A percentile compares a stretch with the other conserved stretches of the same genome.
Conservation (phyloP, 2,329 filamentous ascomycete species). For the Corinectria fuckeliana region DNA sequence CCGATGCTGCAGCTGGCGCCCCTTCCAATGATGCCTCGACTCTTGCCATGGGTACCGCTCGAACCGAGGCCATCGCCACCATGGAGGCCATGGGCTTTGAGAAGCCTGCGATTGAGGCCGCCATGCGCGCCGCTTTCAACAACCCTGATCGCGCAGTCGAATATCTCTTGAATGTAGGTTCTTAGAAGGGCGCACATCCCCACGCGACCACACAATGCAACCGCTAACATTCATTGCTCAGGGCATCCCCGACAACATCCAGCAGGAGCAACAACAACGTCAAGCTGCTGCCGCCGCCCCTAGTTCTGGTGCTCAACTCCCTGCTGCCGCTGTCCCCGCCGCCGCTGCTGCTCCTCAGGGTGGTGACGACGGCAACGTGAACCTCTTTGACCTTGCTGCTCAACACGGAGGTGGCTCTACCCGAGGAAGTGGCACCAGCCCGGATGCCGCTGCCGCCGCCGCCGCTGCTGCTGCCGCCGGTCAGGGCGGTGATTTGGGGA, state of each 20-base stretch:
- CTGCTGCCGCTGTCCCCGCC: constrained; percentile 49
- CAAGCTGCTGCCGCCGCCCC: constrained; percentile 44
- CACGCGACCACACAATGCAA: not conserved
- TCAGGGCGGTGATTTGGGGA: constrained; percentile 67
- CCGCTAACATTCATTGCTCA: constrained; percentile 44
- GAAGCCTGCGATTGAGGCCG: constrained; percentile 84
- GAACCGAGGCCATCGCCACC: constrained; percentile 81
- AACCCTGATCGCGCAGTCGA: constrained; percentile 98
- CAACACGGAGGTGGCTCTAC: constrained; percentile 65
- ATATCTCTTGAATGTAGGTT: constrained; percentile 83
- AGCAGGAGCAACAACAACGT: constrained; percentile 69
- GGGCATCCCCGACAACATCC: constrained; percentile 89
- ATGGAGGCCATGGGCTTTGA: constrained; percentile 99
- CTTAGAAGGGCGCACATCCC: not conserved
- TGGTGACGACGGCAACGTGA: constrained; percentile 74
- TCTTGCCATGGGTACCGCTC: constrained; percentile 84
- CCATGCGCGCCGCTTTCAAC: constrained; percentile 95
- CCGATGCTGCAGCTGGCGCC: constrained; percentile 48
- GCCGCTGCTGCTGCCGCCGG: constrained; percentile 57
- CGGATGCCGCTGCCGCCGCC: constrained; percentile 49
- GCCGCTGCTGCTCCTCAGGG: constrained; percentile 48
- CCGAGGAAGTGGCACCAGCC: constrained; percentile 49
- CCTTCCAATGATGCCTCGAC: constrained; percentile 66
- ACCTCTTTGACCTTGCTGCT: constrained; percentile 92
- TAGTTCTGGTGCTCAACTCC: constrained; percentile 34